Conservation (phyloP, 1,139 yeast species). For the Pichia sp. region DNA sequence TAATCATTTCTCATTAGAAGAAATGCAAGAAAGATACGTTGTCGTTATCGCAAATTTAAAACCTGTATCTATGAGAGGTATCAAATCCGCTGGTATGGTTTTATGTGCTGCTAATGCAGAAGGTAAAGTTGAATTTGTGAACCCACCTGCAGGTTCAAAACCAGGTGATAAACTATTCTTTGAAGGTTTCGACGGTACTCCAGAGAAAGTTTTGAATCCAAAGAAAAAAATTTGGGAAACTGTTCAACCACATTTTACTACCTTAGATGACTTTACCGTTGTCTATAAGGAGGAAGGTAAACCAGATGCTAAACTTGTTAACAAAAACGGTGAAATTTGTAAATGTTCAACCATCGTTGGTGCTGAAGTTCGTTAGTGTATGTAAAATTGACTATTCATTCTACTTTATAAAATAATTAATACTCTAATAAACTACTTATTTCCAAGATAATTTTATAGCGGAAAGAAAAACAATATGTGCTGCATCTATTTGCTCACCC, state of each 20-base stretch:
- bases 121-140: slow-evolving; percentile 72
- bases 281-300: slow-evolving; percentile 75
- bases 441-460: too few species aligned
- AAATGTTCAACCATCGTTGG: slow-evolving; percentile 58
- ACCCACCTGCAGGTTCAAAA: slow-evolving; percentile 90
- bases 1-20: slow-evolving; percentile 67
- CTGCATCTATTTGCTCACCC: too few species aligned
- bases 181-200: slow-evolving; percentile 80
- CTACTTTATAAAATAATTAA: too few species aligned
- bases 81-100: slow-evolving; percentile 94
- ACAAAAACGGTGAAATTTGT: slow-evolving; percentile 65
- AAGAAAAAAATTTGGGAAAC: slow-evolving; percentile 98
- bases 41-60: slow-evolving; percentile 83
- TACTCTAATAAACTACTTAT: too few species aligned
- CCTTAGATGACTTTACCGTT: slow-evolving; percentile 69
- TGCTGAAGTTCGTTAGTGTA: slow-evolving; percentile 73
- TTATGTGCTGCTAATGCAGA: slow-evolving; percentile 76
- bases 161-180: slow-evolving; percentile 96
- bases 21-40: slow-evolving; percentile 75
- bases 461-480: too few species aligned
- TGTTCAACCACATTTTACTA: slow-evolving; percentile 83
- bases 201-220: slow-evolving; percentile 91
- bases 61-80: slow-evolving; percentile 91
- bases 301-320: slow-evolving; percentile 69
- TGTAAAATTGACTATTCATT: too few species aligned